Conservation (phyloP, 129 eudicot genomes). For the Flaveria sonorensis region DNA sequence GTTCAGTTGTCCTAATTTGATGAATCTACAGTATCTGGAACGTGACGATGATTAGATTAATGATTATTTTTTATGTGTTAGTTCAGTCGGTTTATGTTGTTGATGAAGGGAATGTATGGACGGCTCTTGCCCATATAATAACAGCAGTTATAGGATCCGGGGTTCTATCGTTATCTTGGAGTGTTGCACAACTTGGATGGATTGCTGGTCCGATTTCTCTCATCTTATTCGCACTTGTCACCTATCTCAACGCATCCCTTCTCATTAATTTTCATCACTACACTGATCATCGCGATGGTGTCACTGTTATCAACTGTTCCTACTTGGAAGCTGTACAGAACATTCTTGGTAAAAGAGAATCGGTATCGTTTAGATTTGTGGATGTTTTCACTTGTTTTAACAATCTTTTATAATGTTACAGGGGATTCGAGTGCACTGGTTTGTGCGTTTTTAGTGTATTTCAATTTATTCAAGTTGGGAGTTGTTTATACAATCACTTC, state of each 20-base stretch:
- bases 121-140: constrained; percentile 78
- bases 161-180: constrained; percentile 76
- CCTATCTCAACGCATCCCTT: constrained; percentile 52
- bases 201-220: constrained; percentile 69
- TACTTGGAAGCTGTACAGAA: constrained; percentile 61
- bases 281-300: constrained; percentile 51
- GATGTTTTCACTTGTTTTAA: not conserved
- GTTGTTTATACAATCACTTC: constrained; percentile 77
- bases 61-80: not conserved
- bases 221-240: constrained; percentile 54
- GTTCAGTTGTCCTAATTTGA: not conserved
- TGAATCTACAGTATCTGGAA: not conserved
- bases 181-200: constrained; percentile 87
- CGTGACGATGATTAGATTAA: not conserved
- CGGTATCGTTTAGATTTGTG: not conserved
- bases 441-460: constrained; percentile 47
- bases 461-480: constrained; percentile 57
- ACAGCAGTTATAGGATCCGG: constrained; percentile 89
- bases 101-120: constrained; percentile 63
- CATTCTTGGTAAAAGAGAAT: constrained; percentile 50
- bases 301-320: constrained; percentile 46
- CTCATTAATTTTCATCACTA: constrained; percentile 59
- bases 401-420: constrained; percentile 23
- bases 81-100: not conserved
- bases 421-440: constrained; percentile 47